Evolutionary conservation across 1,284 basidiomycete species (phyloP).

Genomic region (Fomitopsis pinicola): DNA sequence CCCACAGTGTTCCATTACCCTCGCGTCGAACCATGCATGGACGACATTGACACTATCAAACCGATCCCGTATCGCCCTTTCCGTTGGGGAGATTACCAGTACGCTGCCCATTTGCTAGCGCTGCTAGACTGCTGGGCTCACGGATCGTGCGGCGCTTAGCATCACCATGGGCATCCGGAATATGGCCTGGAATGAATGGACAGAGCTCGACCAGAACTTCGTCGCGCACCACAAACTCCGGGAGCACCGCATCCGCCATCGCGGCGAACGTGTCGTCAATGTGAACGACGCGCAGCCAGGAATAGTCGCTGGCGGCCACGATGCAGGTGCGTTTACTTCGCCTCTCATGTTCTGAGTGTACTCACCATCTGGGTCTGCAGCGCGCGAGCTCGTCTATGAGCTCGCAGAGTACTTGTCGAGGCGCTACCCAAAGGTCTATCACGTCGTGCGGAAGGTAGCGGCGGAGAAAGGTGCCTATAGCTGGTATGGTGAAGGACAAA

Average conservation of each 20-base stretch:
- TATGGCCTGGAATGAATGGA: conserved; percentile 68
- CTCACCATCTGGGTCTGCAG: conserved; percentile 24
- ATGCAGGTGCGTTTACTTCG: conserved; percentile 38
- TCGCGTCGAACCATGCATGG: conserved; percentile 33
- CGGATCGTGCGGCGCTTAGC: conserved; percentile 27
- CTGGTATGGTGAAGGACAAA: conserved; percentile 48
- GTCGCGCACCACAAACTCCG: conserved; percentile 49
- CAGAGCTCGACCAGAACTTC: conserved; percentile 61
- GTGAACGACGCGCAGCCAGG: conserved; percentile 34
- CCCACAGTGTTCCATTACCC: conserved; percentile 45
- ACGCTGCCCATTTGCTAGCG: conserved; percentile 21
- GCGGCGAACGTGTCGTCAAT: conserved; percentile 42
- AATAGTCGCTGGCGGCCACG: conserved; percentile 44
- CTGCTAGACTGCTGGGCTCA: neutral
- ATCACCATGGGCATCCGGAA: conserved; percentile 68
- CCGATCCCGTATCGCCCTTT: conserved; percentile 63
- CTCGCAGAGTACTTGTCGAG: conserved; percentile 58
- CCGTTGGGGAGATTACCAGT: conserved; percentile 60
- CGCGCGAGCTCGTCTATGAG: conserved; percentile 61
- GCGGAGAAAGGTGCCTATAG: conserved; percentile 27
- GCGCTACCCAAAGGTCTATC: conserved; percentile 57
- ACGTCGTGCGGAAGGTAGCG: conserved; percentile 35
- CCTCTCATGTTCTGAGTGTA: neutral
- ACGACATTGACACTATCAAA: conserved; percentile 38
- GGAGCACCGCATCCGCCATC: conserved; percentile 45